Conservation (phyloP, 169 alveolate species). For the Cryptosporidium sp. region DNA sequence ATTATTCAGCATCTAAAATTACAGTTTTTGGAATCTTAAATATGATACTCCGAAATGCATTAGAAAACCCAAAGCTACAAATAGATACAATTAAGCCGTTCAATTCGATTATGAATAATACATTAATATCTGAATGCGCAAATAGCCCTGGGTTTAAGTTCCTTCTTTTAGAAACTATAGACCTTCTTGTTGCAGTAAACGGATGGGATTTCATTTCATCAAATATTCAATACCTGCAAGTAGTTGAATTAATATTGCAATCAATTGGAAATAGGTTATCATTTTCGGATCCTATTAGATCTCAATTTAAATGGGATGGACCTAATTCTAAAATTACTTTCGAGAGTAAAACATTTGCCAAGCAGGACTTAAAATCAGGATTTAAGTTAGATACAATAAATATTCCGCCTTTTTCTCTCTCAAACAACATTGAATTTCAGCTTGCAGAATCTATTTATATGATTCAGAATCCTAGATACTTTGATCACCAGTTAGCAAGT, state of each 20-base stretch:
- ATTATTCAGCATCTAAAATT: conserved; percentile 67
- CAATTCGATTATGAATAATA: conserved; percentile 58
- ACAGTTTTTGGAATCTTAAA: conserved; percentile 53
- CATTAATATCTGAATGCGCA: conserved; percentile 65
- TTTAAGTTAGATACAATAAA: neutral
- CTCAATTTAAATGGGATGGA: conserved; percentile 46
- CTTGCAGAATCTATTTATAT: conserved; percentile 50
- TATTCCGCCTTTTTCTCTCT: conserved; percentile 21
- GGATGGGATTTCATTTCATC: conserved; percentile 47
- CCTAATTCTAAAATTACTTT: conserved; percentile 27
- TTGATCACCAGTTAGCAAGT: conserved; percentile 25
- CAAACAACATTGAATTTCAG: conserved; percentile 18
- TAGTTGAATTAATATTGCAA: conserved; percentile 26
- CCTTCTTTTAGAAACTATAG: conserved; percentile 43
- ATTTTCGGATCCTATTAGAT: conserved; percentile 5
- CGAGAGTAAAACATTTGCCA: conserved; percentile 25
- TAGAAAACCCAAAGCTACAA: conserved; percentile 29
- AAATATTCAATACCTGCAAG: conserved; percentile 27
- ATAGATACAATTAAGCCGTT: conserved; percentile 63
- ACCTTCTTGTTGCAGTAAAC: conserved; percentile 57
- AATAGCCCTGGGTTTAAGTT: conserved; percentile 68
- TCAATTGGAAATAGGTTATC: conserved; percentile 70
- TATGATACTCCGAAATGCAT: conserved; percentile 49
- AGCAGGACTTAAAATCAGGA: conserved; percentile 35
- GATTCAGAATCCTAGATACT: conserved; percentile 57